These are phyloP conservation scores for Globisporangium emineosum DNA, from an alignment of 352 stramenopile genomes.

Conservation along the genomic window DNA sequence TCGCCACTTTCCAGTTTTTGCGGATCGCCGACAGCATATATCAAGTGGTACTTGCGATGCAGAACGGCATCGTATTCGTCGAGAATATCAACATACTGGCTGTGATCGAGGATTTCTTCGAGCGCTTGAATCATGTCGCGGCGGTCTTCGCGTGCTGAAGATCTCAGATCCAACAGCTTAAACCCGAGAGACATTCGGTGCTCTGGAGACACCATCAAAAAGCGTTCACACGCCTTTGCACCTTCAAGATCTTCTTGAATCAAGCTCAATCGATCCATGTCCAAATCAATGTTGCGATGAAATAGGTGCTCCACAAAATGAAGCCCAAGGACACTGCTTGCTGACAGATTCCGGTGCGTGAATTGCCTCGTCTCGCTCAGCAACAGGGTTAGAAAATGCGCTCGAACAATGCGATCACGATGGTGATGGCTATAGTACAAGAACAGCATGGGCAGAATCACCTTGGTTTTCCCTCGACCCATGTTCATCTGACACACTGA, in stretches of 20 bases:
- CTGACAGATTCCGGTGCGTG: conserved; percentile 54
- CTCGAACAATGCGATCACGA: conserved; percentile 31
- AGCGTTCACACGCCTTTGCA: conserved; percentile 32
- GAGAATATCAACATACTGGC: conserved; percentile 75
- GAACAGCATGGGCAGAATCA: conserved; percentile 88
- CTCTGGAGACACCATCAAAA: conserved; percentile 81
- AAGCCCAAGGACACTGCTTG: conserved; percentile 33
- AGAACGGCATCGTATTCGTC: conserved; percentile 89
- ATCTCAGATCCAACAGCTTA: conserved; percentile 58
- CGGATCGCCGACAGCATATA: conserved; percentile 76
- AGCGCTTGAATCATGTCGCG: conserved; percentile 20
- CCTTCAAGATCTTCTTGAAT: conserved; percentile 39
- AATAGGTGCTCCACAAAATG: conserved; percentile 71
- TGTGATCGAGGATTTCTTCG: conserved; percentile 39
- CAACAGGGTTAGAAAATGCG: conserved; percentile 59
- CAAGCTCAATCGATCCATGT: conserved; percentile 17
- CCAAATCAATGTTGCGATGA: conserved; percentile 50
- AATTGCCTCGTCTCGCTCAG: conserved; percentile 66
- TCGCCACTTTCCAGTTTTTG: conserved; percentile 42
- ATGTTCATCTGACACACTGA: conserved; percentile 86
- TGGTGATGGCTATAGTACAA: conserved; percentile 47
- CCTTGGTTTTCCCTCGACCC: conserved; percentile 84
- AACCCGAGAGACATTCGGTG: conserved; percentile 88
- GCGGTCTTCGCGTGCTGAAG: conserved; percentile 12
- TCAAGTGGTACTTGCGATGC: conserved; percentile 83